Evolutionary conservation across 345 rosid species (phyloP).

Genomic region (Microcos paniculata): DNA sequence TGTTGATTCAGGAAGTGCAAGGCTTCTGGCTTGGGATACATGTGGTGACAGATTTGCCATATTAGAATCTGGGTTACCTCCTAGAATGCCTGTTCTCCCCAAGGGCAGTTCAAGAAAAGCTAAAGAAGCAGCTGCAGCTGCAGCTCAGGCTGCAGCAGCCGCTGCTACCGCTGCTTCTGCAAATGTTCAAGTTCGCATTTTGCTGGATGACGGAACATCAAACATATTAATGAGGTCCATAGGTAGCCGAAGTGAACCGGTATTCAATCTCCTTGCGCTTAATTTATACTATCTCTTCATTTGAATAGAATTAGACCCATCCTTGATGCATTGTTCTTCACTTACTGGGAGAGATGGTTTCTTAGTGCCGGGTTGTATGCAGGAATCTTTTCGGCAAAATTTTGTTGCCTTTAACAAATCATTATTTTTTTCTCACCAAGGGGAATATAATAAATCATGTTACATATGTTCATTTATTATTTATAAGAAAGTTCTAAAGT

Average conservation of each 20-base stretch:
- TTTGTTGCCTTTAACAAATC: background rate
- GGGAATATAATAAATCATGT: background rate
- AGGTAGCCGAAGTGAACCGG: conserved; percentile 94
- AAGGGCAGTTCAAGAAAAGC: conserved; percentile 91
- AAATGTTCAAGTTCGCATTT: conserved; percentile 96
- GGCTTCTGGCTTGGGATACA: conserved; percentile 95
- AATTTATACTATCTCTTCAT: conserved; percentile 10
- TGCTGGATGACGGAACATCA: conserved; percentile 98
- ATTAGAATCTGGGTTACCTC: conserved; percentile 77
- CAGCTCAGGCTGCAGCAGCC: conserved; percentile 95
- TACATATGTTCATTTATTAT: background rate
- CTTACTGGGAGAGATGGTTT: background rate
- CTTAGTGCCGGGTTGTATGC: background rate
- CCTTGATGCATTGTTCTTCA: conserved; percentile 5
- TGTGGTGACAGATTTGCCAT: conserved; percentile 94
- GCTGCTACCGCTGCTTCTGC: conserved; percentile 98
- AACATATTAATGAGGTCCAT: conserved; percentile 93
- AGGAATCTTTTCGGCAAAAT: background rate
- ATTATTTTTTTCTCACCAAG: background rate
- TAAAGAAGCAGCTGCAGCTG: conserved; percentile 96
- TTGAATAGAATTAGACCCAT: background rate
- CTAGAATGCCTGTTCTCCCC: conserved; percentile 82
- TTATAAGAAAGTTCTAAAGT: background rate
- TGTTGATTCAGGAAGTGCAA: conserved; percentile 98
- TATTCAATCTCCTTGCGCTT: conserved; percentile 33